Base-by-base conservation (phyloP, 2,329 filamentous ascomycete genomes). In the Alternaria brassicae region DNA sequence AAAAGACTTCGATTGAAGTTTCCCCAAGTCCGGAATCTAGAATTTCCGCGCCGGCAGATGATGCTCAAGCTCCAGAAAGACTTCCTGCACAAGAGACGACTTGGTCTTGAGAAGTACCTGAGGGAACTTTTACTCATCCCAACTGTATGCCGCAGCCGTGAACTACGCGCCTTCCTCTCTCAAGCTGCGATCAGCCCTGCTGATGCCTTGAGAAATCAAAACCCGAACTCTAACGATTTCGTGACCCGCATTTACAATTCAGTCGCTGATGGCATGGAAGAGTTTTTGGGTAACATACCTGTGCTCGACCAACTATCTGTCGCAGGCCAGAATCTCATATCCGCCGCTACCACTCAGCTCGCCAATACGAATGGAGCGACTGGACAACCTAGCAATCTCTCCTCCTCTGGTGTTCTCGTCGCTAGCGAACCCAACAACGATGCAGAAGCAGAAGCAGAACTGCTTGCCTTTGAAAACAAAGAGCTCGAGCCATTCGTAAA, bases 41-140 rank as follows among this genome's bases (percentile, higher is more conserved):
- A 98, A 69, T 98, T 99, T 72, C 95, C 95, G 1, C 86, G 94
- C 17, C 87, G 96, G 36, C 90, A 95, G 60, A 89, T 98, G 80
- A 91, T 99, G 52, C 93, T 98, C 88, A 98, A 97, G 72, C 86
- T 99, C 2, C 95, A 99, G 74, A 94, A 89, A 75, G 95, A 99
- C 70, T 99, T 99, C 72, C 81, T 99, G 17, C 91, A 96, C 69
- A 98, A 97, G 78, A 88, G 95, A 25, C 88, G 92, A 9, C 79
- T 89, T 30, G 93, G 91, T 0, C 83, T 99, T 2, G 94, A 99
- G 77, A 88, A 88, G 47, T 99, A 98, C 73, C 80, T 99, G 3
- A 73, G 79, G 62, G 89, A 93, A 65, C 85, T 99, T 4, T 85
- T 99, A 12, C 86, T 91, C 1, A 85, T 97, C 2, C 95, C 95